Evolutionary conservation across 805 yeast species (phyloP), one percentile per base, ranked within the genome.

Genomic region (Kregervanrija fluxuum): DNA sequence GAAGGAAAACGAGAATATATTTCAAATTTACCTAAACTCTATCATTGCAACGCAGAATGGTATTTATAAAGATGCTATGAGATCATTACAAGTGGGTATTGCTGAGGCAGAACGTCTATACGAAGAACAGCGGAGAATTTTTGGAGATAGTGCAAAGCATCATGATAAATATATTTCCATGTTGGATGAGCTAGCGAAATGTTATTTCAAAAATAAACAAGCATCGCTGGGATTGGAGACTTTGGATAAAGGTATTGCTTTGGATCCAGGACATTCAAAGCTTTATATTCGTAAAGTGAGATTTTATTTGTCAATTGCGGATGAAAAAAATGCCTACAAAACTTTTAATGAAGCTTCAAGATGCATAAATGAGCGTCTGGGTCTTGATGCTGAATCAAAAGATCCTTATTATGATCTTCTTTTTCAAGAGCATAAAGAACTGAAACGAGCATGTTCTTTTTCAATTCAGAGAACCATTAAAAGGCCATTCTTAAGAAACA

Each of bases 261-360:
- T 49, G 9, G 50, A 49, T 5, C 47, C 50, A 1, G n/a, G 11
- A n/a, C 47, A 44, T 30, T 12, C 37, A 6, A 31, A 42, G 14
- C 36, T 41, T 6, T 37, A 42, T 28, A 17, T 42, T n/a, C 15
- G 32, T 22, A 49, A 40, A 16, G 22, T 43, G 11, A 33, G 30
- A n/a, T 34, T 33, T 16, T 41, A 36, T 14, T 32, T 36, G 15
- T 28, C 40, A 5, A 47, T 46, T 33, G 32, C 38, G 8, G 37
- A 49, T 33, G 50, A 49, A 43, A 45, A 42, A 17, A 35, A 35
- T 16, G 50, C 52, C 6, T 37, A 47, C 17, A 14, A 37, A 10
- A 16, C 41, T 11, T 42, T 44, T 30, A 8, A 36, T 6, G 11
- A 28, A 4, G 50, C 28, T 22, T 22, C 8, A 22, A 22, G 6